Base-by-base conservation (phyloP, 2,329 filamentous ascomycete genomes). In the Pezicula neosporulosa region DNA sequence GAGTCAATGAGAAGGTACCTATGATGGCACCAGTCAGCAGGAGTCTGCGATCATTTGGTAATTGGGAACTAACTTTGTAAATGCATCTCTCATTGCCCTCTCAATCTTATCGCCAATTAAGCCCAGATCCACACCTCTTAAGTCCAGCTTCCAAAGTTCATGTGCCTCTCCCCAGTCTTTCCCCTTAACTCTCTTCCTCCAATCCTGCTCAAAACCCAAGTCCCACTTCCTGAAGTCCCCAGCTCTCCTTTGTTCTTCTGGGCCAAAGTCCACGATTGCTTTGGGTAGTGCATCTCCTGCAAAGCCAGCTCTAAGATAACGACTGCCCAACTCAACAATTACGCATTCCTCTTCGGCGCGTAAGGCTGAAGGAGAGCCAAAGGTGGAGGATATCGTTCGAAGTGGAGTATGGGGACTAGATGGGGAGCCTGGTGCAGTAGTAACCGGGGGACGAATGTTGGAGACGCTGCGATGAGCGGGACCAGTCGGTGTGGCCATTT, bases 101-200 rank as follows among this genome's bases (percentile, higher is more conserved):
- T 97, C 94, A 48, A 99, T 77, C 70, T 89, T 93, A 67, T 97
- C 93, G 56, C 87, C 84, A 1, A 97, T 81, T 44, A 97, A 72
- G 0, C 86, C 90, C 53, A 96, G 66, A 63, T 97, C 89, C 12
- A 89, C 66, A 9, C 82, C 76, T 48, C 85, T 79, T 53, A 96
- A 62, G 66, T 97, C 89, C 60, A 83, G 79, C 51, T 79, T 79
- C 86, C 92, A 99, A 38, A 97, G 75, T 73, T 97, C 85, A 59
- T 82, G 73, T 9, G 84, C 80, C 24, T 75, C 69, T 6, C 81
- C 81, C 86, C 87, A 91, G 3, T 72, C 70, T 47, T 75, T 71
- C 0, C 71, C 73, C n/a, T 69, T 65, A 36, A 71, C 67, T 43
- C 73, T 70, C 44, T 70, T 74, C 58, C 72, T 72, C 72, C 74